A percentile compares a stretch with the other conserved stretches of the same genome.
These are phyloP conservation scores for Pseudogymnoascus sp. DNA, from an alignment of 2,329 filamentous ascomycete species.

Conservation along the genomic window DNA sequence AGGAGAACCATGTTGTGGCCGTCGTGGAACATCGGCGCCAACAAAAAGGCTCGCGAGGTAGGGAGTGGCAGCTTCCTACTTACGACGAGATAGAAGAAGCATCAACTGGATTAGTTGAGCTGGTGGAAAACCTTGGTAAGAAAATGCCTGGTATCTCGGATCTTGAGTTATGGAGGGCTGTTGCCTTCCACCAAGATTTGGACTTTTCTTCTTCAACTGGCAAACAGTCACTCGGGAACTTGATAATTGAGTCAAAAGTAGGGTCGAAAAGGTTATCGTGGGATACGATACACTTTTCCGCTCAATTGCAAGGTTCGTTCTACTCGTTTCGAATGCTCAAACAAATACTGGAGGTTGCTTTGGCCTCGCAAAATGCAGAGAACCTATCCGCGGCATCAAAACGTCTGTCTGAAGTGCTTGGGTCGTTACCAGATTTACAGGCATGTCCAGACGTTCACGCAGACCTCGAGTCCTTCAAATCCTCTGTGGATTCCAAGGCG, in stretches of 20 bases:
- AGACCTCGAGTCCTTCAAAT: neutral
- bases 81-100: conserved; percentile 20
- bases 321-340: conserved; percentile 30
- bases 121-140: conserved; percentile 15
- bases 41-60: conserved; percentile 20
- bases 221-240: conserved; percentile 18
- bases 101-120: conserved; percentile 18
- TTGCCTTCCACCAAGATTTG: conserved; percentile 26
- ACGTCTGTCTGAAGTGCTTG: neutral
- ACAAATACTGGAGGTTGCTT: conserved; percentile 22
- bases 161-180: conserved; percentile 22
- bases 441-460: neutral
- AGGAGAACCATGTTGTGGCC: conserved; percentile 16
- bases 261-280: conserved; percentile 20
- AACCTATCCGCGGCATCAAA: neutral
- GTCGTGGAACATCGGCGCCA: conserved; percentile 28
- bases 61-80: conserved; percentile 24
- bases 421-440: neutral
- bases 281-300: conserved; percentile 27
- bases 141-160: conserved; percentile 16
- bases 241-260: neutral
- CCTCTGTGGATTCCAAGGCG: neutral
- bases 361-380: neutral
- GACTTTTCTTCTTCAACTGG: conserved; percentile 21
- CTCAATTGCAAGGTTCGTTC: conserved; percentile 27